phyloP scores from a whole-genome alignment of 768 basidiomycete species.

The Mrakia gelida region DNA sequence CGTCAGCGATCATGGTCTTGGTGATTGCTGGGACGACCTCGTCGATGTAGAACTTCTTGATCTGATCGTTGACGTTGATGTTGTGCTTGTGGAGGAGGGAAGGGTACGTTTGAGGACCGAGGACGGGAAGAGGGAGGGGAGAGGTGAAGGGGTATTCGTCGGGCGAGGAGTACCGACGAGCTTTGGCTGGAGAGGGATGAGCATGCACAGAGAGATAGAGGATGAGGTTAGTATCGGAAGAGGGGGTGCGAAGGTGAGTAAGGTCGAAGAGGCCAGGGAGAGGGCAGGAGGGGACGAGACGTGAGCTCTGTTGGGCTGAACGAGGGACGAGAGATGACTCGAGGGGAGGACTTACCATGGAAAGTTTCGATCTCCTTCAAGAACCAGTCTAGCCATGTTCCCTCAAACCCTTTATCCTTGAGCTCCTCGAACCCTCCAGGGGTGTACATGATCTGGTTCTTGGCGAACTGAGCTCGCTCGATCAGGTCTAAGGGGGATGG shows the following conservation, averaged over 20 bases:
- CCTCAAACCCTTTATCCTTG: slow-evolving; percentile 64
- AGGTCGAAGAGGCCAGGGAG: not conserved
- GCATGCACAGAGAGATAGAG: not conserved
- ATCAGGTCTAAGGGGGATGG: slow-evolving; percentile 60
- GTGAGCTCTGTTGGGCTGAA: not conserved
- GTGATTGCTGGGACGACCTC: slow-evolving; percentile 88
- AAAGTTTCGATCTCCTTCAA: slow-evolving; percentile 89
- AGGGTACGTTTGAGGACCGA: slow-evolving; percentile 69
- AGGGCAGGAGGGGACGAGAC: not conserved
- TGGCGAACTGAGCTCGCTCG: slow-evolving; percentile 93
- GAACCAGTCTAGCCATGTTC: slow-evolving; percentile 97
- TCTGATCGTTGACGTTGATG: slow-evolving; percentile 80
- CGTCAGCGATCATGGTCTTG: slow-evolving; percentile 71
- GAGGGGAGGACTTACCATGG: slow-evolving; percentile 64
- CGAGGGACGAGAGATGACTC: not conserved
- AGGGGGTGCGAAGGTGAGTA: too few species aligned
- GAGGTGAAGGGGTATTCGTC: slow-evolving; percentile 93
- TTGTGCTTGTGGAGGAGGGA: slow-evolving; percentile 63
- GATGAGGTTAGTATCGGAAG: not conserved
- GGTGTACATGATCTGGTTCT: slow-evolving; percentile 84
- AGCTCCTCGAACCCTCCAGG: slow-evolving; percentile 75
- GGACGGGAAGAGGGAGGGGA: slow-evolving; percentile 73
- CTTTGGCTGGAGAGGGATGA: slow-evolving; percentile 49
- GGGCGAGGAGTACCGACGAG: slow-evolving; percentile 50
- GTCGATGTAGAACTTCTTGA: slow-evolving; percentile 81